Conservation (phyloP, 2,329 filamentous ascomycete species). For the Mariannaea sp. region DNA sequence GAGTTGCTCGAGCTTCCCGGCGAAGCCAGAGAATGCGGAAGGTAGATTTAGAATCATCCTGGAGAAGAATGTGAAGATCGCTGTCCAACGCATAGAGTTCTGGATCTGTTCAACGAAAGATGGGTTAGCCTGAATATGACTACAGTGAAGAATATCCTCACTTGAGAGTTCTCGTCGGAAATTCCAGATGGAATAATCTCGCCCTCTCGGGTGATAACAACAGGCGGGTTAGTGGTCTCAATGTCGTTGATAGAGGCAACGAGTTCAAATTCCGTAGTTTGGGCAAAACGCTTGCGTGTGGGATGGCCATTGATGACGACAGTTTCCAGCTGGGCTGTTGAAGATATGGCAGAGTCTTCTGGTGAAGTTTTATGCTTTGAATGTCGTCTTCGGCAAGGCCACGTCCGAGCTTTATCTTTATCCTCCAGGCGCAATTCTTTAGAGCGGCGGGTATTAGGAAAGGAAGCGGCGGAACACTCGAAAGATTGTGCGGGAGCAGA, state of each 20-base stretch:
- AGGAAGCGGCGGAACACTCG: slow-evolving; percentile 15
- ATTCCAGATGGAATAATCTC: slow-evolving; percentile 15
- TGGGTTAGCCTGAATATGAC: background rate
- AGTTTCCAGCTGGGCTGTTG: background rate
- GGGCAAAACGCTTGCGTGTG: slow-evolving; percentile 39
- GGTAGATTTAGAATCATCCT: slow-evolving; percentile 40
- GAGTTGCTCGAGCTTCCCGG: slow-evolving; percentile 33
- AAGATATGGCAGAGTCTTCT: background rate
- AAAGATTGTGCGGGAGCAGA: slow-evolving; percentile 23
- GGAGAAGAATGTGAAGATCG: slow-evolving; percentile 30
- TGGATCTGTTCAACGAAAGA: slow-evolving; percentile 12
- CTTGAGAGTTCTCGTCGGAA: slow-evolving; percentile 22
- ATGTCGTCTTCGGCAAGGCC: background rate
- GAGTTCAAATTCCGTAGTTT: slow-evolving; percentile 41
- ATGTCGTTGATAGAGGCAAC: slow-evolving; percentile 33
- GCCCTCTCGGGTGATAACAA: slow-evolving; percentile 29
- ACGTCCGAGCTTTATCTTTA: background rate
- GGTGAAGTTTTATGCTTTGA: background rate
- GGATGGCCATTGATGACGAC: slow-evolving; percentile 37
- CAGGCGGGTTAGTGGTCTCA: slow-evolving; percentile 14
- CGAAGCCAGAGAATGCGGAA: slow-evolving; percentile 35
- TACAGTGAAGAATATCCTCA: slow-evolving; percentile 3
- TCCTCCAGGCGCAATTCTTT: slow-evolving; percentile 11
- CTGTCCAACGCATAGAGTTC: slow-evolving; percentile 32
- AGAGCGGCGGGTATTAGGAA: slow-evolving; percentile 24